Conservation (phyloP, 768 basidiomycete genomes). For the Stropharia rugosoannulata region DNA sequence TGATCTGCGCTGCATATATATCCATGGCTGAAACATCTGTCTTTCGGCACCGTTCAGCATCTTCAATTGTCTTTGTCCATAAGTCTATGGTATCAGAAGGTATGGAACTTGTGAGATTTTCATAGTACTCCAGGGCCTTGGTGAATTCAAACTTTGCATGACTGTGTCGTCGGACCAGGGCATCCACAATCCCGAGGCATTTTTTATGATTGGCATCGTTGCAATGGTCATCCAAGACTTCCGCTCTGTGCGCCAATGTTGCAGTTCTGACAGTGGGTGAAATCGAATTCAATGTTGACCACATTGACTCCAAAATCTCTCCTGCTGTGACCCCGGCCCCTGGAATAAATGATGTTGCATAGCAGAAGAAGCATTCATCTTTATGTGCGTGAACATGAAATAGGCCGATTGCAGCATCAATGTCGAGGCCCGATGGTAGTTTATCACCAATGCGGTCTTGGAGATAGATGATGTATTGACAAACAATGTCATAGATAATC, state of each 20-base stretch:
- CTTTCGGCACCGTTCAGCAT: neutral
- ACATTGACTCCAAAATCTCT: conserved; percentile 20
- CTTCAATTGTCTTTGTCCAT: neutral
- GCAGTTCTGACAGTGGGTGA: too few species aligned
- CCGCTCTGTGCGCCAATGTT: too few species aligned
- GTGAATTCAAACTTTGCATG: neutral
- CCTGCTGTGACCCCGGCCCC: conserved; percentile 9
- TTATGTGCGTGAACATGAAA: conserved; percentile 26
- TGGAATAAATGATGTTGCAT: conserved; percentile 11
- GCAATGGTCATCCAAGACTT: conserved; percentile 22
- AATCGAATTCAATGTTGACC: too few species aligned
- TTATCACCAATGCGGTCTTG: conserved; percentile 3
- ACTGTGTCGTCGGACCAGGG: neutral
- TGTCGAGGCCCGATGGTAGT: neutral
- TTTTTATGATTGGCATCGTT: conserved; percentile 25
- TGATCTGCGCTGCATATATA: neutral
- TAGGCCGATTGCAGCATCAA: conserved; percentile 13
- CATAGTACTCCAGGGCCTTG: too few species aligned
- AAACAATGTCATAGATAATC: conserved; percentile 16
- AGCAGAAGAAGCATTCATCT: conserved; percentile 22
- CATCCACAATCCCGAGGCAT: conserved; percentile 16
- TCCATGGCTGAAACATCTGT: neutral
- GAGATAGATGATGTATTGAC: conserved; percentile 14
- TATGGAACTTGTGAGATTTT: too few species aligned
- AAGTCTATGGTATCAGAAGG: neutral